Percentiles rank a stretch among this genome's conserved stretches.
phyloP scores from a whole-genome alignment of 1,139 yeast species.

The Geotrichum histeridarum region DNA sequence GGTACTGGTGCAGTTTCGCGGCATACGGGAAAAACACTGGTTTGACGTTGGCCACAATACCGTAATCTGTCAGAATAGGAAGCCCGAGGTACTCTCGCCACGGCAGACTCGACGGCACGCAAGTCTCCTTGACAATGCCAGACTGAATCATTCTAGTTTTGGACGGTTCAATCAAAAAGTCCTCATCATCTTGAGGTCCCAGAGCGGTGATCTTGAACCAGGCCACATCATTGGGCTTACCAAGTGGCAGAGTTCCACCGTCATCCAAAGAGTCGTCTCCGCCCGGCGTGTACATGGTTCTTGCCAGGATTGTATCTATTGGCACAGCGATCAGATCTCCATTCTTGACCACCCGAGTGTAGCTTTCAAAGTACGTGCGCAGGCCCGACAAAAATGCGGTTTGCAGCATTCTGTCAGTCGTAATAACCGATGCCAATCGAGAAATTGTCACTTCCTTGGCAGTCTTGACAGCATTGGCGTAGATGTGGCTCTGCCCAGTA shows the following conservation, averaged over 20 bases:
- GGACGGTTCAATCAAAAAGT: conserved; percentile 58
- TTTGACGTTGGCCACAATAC: conserved; percentile 9
- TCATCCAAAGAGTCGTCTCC: conserved; percentile 28
- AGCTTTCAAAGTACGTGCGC: conserved; percentile 55
- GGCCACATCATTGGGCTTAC: conserved; percentile 68
- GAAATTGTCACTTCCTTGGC: conserved; percentile 56
- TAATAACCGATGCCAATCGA: conserved; percentile 63
- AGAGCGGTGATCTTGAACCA: conserved; percentile 67
- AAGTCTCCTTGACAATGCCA: conserved; percentile 43
- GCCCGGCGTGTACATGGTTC: conserved; percentile 47
- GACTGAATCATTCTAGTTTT: conserved; percentile 65
- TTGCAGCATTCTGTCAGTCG: conserved; percentile 64
- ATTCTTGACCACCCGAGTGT: conserved; percentile 52
- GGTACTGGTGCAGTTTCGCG: conserved; percentile 42
- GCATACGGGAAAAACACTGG: conserved; percentile 51
- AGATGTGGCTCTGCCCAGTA: conserved; percentile 16
- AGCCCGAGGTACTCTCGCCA: conserved; percentile 52
- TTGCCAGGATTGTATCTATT: conserved; percentile 66
- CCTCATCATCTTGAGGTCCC: conserved; percentile 38
- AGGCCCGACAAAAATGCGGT: conserved; percentile 59
- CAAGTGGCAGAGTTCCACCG: conserved; percentile 43
- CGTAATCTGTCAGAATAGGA: conserved; percentile 37
- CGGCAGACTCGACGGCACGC: conserved; percentile 43
- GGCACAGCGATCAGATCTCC: conserved; percentile 74
- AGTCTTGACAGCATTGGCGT: conserved; percentile 32